Conservation (phyloP, 495 filamentous ascomycete genomes). For the Xylaria bambusicola region DNA sequence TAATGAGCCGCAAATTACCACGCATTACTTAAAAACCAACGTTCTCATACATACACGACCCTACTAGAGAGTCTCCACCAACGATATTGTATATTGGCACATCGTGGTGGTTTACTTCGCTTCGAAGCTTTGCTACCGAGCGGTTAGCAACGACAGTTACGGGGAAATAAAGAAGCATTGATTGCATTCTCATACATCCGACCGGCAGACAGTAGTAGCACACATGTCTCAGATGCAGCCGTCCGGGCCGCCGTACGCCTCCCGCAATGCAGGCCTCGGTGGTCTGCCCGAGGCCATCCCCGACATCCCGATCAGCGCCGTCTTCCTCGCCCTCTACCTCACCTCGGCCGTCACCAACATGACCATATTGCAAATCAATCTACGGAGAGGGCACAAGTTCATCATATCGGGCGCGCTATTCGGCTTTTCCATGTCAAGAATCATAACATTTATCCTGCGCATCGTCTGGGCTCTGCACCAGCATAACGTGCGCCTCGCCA, state of each 20-base stretch:
- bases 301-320: slow-evolving; percentile 66
- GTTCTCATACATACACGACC: too few species aligned
- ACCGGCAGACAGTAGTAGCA: too few species aligned
- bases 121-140: too few species aligned
- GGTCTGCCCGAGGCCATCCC: slow-evolving; percentile 54
- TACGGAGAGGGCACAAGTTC: slow-evolving; percentile 65
- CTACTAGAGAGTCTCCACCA: too few species aligned
- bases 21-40: too few species aligned
- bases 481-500: slow-evolving; percentile 59
- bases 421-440: slow-evolving; percentile 80
- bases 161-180: too few species aligned
- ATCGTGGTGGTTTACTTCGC: too few species aligned
- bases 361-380: slow-evolving; percentile 65
- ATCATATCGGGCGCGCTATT: slow-evolving; percentile 66
- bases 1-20: too few species aligned
- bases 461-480: slow-evolving; percentile 57
- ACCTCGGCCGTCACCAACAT: slow-evolving; percentile 62
- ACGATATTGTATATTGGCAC: too few species aligned
- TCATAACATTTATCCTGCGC: slow-evolving; percentile 66
- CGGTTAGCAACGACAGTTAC: too few species aligned
- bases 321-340: slow-evolving; percentile 70
- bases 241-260: slow-evolving; percentile 38
- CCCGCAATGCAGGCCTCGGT: slow-evolving; percentile 54
- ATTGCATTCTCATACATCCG: too few species aligned
- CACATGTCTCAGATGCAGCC: slow-evolving; percentile 12